Evolutionary conservation across 768 basidiomycete species (phyloP), one percentile per base, ranked within the genome.

Genomic region (Leccinum arenicola): DNA sequence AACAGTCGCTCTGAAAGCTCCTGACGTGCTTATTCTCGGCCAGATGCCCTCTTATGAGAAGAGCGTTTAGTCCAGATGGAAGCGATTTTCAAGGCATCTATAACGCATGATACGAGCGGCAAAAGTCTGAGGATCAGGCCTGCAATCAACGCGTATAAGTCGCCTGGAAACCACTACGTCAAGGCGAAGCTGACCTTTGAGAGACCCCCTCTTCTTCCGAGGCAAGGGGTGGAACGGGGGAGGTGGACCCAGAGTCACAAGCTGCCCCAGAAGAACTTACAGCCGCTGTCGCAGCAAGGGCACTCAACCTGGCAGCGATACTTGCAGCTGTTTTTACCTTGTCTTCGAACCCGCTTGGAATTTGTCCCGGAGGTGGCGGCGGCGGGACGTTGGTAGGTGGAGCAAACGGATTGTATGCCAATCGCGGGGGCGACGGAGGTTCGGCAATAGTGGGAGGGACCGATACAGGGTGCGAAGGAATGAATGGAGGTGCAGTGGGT

Each of bases 281-380:
- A 29, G 61, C 38, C 5, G 70, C 62, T 14, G 59, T 54, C 23
- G 70, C 76, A 31, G 75, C 84, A 23, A 91, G 73, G 8, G 88
- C 84, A 40, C 82, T 76, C 19, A 93, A 77, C 60, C 79, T 84
- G 0, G 92, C 92, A 21, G 92, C 93, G 57, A 95, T 89, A 11
- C 86, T 91, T 4, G 89, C 91, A 0, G 92, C 93, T 10, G 86
- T 84, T 60, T 89, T 89, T 1, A 85, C 82, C 62, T 78, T 86
- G 17, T 87, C 90, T 58, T 91, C 85, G 15, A 90, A 76, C 1
- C 77, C 74, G 23, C 56, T 72, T 3, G 74, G 71, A 27, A 77
- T 61, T 17, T 74, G 75, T 2, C 80, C 78, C 0, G 85, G 81
- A 3, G 87, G 85, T 0, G 85, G 81, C 1, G 87, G 85, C 1